phyloP scores from a whole-genome alignment of 768 basidiomycete species.

The Boletus barrowsii region DNA sequence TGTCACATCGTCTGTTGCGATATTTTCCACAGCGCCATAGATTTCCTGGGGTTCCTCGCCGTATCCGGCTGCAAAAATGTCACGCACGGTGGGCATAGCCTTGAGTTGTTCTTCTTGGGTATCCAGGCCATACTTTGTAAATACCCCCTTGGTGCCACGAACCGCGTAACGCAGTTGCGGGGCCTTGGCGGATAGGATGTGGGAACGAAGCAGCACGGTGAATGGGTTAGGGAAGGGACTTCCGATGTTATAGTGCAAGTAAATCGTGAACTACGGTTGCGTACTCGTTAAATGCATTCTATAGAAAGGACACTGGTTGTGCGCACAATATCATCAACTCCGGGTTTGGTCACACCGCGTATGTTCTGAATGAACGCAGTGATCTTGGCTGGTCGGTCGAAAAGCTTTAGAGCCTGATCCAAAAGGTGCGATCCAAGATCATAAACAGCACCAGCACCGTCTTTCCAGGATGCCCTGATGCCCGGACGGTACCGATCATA shows the following conservation, averaged over 20 bases:
- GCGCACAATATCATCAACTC: conserved; percentile 66
- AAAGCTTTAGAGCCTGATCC: conserved; percentile 72
- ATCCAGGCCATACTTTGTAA: conserved; percentile 73
- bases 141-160: conserved; percentile 70
- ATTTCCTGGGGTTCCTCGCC: conserved; percentile 63
- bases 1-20: conserved; percentile 41
- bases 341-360: conserved; percentile 58
- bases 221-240: conserved; percentile 48
- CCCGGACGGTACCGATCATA: conserved; percentile 71
- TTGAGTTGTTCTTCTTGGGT: conserved; percentile 77
- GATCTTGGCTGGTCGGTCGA: conserved; percentile 67
- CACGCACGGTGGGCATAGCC: conserved; percentile 44
- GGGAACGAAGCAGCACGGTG: conserved; percentile 64
- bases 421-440: conserved; percentile 81
- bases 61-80: conserved; percentile 44
- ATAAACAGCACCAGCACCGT: conserved; percentile 64
- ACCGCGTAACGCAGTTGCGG: conserved; percentile 70
- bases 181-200: conserved; percentile 63
- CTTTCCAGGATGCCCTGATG: conserved; percentile 79
- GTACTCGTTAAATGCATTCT: background rate
- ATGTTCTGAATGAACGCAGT: conserved; percentile 71
- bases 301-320: background rate
- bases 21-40: conserved; percentile 60
- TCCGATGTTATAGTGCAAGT: conserved; percentile 47
- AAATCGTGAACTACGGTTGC: conserved; percentile 45